Evolutionary conservation across 2,329 filamentous ascomycete genomes (phyloP), one percentile per base, ranked within the genome.

Genomic region (Fusarium hostae): DNA sequence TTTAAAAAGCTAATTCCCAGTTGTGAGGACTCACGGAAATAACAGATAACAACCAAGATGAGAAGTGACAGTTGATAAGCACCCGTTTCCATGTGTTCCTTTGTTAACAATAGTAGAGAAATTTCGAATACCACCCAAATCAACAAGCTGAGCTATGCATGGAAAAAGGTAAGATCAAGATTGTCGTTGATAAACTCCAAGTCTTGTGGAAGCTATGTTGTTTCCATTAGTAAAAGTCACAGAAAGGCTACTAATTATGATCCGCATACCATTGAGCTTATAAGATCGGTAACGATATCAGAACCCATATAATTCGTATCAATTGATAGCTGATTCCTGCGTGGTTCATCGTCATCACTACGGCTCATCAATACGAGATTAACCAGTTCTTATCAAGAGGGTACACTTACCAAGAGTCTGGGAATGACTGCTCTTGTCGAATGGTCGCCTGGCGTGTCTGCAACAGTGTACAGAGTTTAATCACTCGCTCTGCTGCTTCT

Each of bases 341-440:
- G 10, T 5, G 10, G 4, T 2, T 11, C 7, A 3, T 5, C 20
- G n/a, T 28, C 24, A 5, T 40, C 13, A n/a, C 50, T 52, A 10
- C 4, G 4, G 11, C 20, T 28, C 4, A 5, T 52, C 20, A 52
- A 15, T 9, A 28, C 9, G 10, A 1, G 20, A 20, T 22, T 7
- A 16, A 5, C 2, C 5, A 1, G 13, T 28, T 18, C 6, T 1
- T 13, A 3, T 28, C 13, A 11, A n/a, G 2, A 12, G 4, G 6
- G 4, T 5, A 9, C 2, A 6, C 34, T 28, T 18, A 52, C 50
- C 24, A 26, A 22, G 35, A 1, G 1, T 10, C 5, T 18, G 4
- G 1, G 4, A 43, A 9, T 4, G 5, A 12, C 3, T 18, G 0
- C 9, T 41, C 3, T 18, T 12, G 35, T 18, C 20, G 20, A 18